Evolutionary conservation across 2,329 filamentous ascomycete species (phyloP), one percentile per base, ranked within the genome.

Genomic region (Sphaerulina musiva): DNA sequence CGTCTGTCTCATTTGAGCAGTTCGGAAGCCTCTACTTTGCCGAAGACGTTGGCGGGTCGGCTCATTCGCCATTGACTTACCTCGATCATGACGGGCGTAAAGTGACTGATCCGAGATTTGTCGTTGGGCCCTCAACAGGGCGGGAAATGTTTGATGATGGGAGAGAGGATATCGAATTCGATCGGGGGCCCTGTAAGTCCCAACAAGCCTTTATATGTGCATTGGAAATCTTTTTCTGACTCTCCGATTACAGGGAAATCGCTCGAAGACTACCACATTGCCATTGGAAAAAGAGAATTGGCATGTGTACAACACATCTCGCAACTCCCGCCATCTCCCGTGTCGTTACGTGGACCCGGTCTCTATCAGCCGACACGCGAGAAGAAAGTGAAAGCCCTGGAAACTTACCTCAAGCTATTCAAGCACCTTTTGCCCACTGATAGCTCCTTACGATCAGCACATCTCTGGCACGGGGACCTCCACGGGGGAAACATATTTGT

Each of bases 401-500:
- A 26, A n/a, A 11, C 9, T 23, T 46, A 46, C 26, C 9, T 26
- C 9, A n/a, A 7, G n/a, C 20, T 26, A 2, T 9, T 51, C 12
- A 39, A 36, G 8, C 8, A 6, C 26, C 20, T 54, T 36, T 54
- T 53, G 57, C 61, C 51, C 4, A 26, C 34, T n/a, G 49, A 51
- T n/a, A n/a, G 55, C 45, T 51, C 17, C 45, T 23, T 57, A 10
- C 8, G 48, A 2, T 36, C 48, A 57, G 10, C 62, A 66, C 61
- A 20, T 29, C 58, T 69, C 14, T 70, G 66, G 72, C 70, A 75
- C 50, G 56, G 54, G 36, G 72, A 75, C 47, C 59, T 74, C 17
- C 72, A 75, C 47, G 51, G 52, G 14, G 70, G 66, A 7, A 75
- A 69, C 44, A 70, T 72, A 48, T 69, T 70, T 46, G 69, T 72